Evolutionary conservation across 768 basidiomycete species (phyloP), one percentile per base, ranked within the genome.

Genomic region (Lactarius hatsudake): DNA sequence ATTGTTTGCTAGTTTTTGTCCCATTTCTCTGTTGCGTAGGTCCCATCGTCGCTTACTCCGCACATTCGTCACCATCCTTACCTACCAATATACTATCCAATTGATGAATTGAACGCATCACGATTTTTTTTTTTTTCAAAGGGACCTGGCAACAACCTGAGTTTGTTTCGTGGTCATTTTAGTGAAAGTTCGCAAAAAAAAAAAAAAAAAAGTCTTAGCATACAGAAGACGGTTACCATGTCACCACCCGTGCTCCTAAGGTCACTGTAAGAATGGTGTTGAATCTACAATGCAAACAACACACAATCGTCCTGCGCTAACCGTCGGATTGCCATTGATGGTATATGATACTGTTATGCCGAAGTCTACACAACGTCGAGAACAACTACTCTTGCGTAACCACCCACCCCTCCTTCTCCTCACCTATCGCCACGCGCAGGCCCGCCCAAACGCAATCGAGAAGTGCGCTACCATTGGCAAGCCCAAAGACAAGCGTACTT

Each of bases 401-500:
- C 53, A 79, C 81, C 77, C 81, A 85, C 15, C 80, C 83, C 7
- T 86, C 83, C 51, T 80, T 78, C 63, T 82, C 74, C 59, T 77
- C 73, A 15, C 88, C 89, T 65, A 93, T 84, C 5, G 90, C 87
- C 70, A 88, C 83, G 71, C 89, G 81, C 74, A 96, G 79, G n/a
- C 90, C 90, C 0, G 94, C 92, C 82, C 89, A 92, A 34, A 93
- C 79, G 34, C 86, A 86, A 74, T 97, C 96, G 2, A 94, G 80
- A 15, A 95, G 73, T 20, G 89, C 89, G n/a, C 90, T 84, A 0
- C 93, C 94, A 70, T 92, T 90, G 3, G 88, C 90, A 70, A 94
- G 83, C 0, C 94, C 95, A 76, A 95, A 94, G 18, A 99, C 96
- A 67, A 98, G 81, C 2, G 95, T 98, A 4, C 90, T 88, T 0